Evolutionary conservation across 2,329 filamentous ascomycete genomes (phyloP).

Genomic region (Exophiala sp.): DNA sequence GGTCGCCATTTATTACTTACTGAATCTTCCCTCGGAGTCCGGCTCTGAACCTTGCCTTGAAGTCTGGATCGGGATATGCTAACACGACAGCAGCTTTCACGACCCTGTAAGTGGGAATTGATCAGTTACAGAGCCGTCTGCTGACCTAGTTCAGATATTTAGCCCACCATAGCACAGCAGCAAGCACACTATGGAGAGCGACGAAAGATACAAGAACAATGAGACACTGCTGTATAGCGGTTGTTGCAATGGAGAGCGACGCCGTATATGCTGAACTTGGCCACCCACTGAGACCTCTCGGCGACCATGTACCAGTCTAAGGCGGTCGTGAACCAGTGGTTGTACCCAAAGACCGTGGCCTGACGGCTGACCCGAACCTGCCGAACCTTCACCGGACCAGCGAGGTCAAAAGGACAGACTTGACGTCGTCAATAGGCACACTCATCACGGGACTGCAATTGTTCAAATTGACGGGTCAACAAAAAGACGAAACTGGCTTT

Average conservation of each 20-base stretch:
- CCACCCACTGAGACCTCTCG: not conserved
- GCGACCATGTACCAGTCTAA: no score
- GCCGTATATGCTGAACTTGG: not conserved
- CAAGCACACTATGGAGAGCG: not conserved
- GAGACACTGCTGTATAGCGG: not conserved
- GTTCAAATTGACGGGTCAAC: conserved; percentile 42
- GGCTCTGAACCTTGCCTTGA: not conserved
- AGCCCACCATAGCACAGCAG: not conserved
- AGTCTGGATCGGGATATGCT: not conserved
- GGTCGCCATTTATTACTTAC: no score
- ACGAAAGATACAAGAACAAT: not conserved
- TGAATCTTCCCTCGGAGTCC: no score
- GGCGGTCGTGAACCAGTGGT: no score
- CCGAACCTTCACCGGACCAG: conserved; percentile 36
- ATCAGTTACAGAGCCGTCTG: not conserved
- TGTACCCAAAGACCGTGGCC: conserved; percentile 18
- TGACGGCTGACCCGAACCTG: conserved; percentile 36
- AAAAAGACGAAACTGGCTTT: conserved; percentile 52
- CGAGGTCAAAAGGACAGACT: conserved; percentile 38
- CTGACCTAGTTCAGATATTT: no score
- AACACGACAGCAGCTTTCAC: not conserved
- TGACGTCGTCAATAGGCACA: conserved; percentile 41
- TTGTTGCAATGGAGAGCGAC: not conserved
- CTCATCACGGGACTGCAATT: conserved; percentile 44
- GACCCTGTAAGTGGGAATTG: not conserved